Evolutionary conservation across 306 rosid species (phyloP).

Genomic region (Lagenaria siceraria): DNA sequence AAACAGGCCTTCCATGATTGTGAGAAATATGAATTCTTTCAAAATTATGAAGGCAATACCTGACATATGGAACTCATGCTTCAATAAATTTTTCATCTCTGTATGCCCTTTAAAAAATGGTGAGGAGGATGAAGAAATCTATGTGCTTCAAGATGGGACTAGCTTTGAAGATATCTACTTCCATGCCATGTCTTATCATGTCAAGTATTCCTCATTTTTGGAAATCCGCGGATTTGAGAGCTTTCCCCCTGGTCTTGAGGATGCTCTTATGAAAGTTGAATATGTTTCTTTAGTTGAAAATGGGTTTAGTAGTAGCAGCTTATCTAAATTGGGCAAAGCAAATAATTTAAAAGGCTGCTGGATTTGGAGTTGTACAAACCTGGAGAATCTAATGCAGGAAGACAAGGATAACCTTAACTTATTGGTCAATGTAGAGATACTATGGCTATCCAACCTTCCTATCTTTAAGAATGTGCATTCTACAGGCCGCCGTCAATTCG

Average conservation of each 20-base stretch:
- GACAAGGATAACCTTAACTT: background rate
- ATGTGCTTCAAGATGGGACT: background rate
- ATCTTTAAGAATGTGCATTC: background rate
- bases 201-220: background rate
- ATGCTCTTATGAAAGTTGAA: background rate
- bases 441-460: conserved; percentile 30
- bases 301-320: background rate
- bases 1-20: background rate
- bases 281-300: conserved; percentile 15
- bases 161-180: conserved; percentile 4
- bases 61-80: background rate
- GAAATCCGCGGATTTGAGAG: background rate
- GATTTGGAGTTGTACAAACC: conserved; percentile 14
- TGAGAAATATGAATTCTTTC: conserved; percentile 1
- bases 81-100: conserved; percentile 4
- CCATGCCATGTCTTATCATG: background rate
- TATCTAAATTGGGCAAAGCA: conserved; percentile 9
- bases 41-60: conserved; percentile 8
- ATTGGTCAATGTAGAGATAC: background rate
- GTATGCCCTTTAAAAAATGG: conserved; percentile 1
- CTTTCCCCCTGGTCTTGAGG: conserved; percentile 7
- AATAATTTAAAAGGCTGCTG: conserved; percentile 18
- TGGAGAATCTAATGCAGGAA: conserved; percentile 4
- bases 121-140: conserved; percentile 1
- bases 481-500: background rate